phyloP scores from a whole-genome alignment of 2,329 filamentous ascomycete species.

The Pseudogymnoascus sp. region DNA sequence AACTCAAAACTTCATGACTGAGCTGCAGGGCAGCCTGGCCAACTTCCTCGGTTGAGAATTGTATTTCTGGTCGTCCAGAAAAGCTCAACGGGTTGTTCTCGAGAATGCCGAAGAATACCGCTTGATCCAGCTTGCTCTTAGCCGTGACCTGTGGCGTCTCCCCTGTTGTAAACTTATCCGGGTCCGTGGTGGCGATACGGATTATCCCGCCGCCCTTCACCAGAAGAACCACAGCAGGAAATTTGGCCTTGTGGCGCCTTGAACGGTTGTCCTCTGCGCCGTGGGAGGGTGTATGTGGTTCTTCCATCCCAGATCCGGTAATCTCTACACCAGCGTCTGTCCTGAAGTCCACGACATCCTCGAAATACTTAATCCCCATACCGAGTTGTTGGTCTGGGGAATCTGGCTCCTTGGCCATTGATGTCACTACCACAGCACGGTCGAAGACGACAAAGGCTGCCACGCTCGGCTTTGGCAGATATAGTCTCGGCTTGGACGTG shows the following conservation, averaged over 20 bases:
- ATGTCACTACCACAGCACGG: slow-evolving; percentile 67
- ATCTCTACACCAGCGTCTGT: slow-evolving; percentile 55
- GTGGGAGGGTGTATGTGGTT: slow-evolving; percentile 34
- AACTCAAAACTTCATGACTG: slow-evolving; percentile 74
- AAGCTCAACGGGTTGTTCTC: slow-evolving; percentile 85
- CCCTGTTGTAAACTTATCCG: slow-evolving; percentile 51
- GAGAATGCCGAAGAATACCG: slow-evolving; percentile 81
- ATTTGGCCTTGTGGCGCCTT: slow-evolving; percentile 49
- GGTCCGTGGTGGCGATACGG: slow-evolving; percentile 48
- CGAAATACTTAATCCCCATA: slow-evolving; percentile 61
- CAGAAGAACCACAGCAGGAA: slow-evolving; percentile 52
- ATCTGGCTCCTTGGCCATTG: slow-evolving; percentile 57
- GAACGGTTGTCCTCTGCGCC: slow-evolving; percentile 39
- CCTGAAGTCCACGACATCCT: slow-evolving; percentile 79
- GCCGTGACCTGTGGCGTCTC: slow-evolving; percentile 59
- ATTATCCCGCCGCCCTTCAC: slow-evolving; percentile 55
- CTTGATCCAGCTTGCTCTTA: slow-evolving; percentile 86
- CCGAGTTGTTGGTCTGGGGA: slow-evolving; percentile 71
- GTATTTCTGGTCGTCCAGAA: slow-evolving; percentile 54
- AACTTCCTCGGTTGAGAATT: slow-evolving; percentile 62
- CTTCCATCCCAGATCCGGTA: slow-evolving; percentile 55
- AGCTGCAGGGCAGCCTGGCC: slow-evolving; percentile 68
- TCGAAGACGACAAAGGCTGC: slow-evolving; percentile 78
- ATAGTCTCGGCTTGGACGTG: slow-evolving; percentile 52
- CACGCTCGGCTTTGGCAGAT: slow-evolving; percentile 69